Base-by-base conservation (phyloP, 306 rosid species). In the Cucurbita maxima region DNA sequence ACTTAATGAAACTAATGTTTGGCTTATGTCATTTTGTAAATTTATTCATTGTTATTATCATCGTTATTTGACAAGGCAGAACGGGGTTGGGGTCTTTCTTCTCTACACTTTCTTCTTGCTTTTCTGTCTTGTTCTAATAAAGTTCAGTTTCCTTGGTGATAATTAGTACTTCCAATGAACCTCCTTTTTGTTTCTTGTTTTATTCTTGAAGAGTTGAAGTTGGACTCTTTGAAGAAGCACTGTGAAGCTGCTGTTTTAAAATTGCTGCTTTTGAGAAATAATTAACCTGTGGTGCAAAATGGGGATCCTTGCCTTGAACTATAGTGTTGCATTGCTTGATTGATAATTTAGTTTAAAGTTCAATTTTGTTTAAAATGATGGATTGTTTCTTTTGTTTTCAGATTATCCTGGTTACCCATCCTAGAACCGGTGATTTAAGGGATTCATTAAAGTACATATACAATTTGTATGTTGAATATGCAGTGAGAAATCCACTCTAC, bases 331-430 rank as follows among this genome's bases (percentile, higher is more conserved):
- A 38, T 37, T 16, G 41, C 48, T 61, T 3, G 22, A 36, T 61
- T 61, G 58, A n/a, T 48, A 50, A 12, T 15, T 12, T 22, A 69
- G 40, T 48, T 22, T 13, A 15, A 13, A 25, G 44, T 69, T 68
- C 54, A 6, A 7, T 69, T 20, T 48, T 69, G 14, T 20, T 36
- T 25, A 20, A 5, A 7, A 20, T 70, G 74, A 70, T 50, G 74
- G 59, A 70, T 50, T 2, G 8, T 50, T 50, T 7, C 59, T 8
- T 52, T 50, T 15, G 58, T 70, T 70, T 70, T 70, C 88, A 94
- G 99, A 83, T 94, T 71, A 91, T 94, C 69, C 82, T 94, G 87
- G 90, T 94, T 58, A 94, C 97, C 75, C 94, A 94, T 88, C 96
- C 96, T 38, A 81, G 92, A 85, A 91, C 95, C 41, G 84, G 97